phyloP scores from a whole-genome alignment of 2,329 filamentous ascomycete genomes.

The Pseudogymnoascus sp. region DNA sequence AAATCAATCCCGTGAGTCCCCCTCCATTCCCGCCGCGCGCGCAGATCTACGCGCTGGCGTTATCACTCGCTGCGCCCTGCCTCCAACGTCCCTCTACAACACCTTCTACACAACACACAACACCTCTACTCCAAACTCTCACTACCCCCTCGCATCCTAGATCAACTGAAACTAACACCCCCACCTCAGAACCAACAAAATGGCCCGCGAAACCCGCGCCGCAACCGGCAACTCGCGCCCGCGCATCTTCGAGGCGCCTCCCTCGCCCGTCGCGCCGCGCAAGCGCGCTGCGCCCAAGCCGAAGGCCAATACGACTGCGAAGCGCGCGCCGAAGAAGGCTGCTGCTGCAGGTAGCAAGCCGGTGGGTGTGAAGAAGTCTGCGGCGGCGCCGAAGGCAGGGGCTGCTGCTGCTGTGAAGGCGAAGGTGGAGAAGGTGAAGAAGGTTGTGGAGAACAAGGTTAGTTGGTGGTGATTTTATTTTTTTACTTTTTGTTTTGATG shows the following conservation, averaged over 20 bases:
- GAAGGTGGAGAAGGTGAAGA: background rate
- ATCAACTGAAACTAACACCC: background rate
- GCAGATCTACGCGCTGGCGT: background rate
- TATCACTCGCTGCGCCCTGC: background rate
- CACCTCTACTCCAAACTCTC: background rate
- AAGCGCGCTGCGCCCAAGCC: constrained; percentile 2
- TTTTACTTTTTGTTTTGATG: background rate
- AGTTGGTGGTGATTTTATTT: background rate
- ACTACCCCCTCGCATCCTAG: background rate
- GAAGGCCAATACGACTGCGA: background rate
- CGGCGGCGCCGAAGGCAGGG: background rate
- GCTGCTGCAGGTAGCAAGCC: background rate
- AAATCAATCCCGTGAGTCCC: background rate
- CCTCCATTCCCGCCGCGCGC: background rate
- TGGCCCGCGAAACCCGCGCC: constrained; percentile 12
- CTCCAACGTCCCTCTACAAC: background rate
- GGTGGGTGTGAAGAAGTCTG: background rate
- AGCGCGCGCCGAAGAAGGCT: constrained; percentile 11
- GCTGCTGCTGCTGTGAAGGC: background rate
- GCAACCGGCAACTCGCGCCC: constrained; percentile 11
- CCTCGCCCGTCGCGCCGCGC: background rate
- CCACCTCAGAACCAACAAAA: background rate
- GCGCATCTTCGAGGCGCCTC: constrained; percentile 5
- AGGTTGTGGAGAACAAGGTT: constrained; percentile 1
- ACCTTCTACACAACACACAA: background rate